Percentiles rank a stretch among this genome's conserved stretches.
Conservation (phyloP, 2,329 filamentous ascomycete genomes). For the Fusarium pininemorale region DNA sequence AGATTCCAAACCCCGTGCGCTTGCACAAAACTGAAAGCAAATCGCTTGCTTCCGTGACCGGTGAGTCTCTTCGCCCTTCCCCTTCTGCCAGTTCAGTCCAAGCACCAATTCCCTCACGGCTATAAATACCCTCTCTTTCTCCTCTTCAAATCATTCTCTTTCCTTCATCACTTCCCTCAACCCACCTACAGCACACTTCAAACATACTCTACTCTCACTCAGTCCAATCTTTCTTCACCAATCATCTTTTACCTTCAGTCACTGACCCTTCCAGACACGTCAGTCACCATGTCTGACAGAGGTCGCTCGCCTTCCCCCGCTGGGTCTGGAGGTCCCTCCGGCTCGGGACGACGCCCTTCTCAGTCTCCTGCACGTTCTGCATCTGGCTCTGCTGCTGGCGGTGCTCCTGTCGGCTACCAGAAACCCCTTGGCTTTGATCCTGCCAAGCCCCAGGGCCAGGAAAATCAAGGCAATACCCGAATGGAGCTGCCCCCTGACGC, state of each 20-base stretch:
- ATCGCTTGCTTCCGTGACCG: not conserved
- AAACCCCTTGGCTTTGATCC: slow-evolving; percentile 56
- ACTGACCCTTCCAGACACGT: slow-evolving; percentile 6
- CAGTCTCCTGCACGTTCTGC: slow-evolving; percentile 34
- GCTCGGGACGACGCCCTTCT: slow-evolving; percentile 24
- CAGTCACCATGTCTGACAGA: slow-evolving; percentile 47
- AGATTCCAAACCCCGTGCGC: slow-evolving; percentile 7
- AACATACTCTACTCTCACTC: not conserved
- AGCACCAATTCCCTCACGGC: not conserved
- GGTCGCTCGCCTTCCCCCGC: slow-evolving; percentile 41
- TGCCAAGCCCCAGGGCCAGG: slow-evolving; percentile 46
- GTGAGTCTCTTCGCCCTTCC: slow-evolving; percentile 13
- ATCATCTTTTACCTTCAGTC: not conserved
- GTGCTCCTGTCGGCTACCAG: slow-evolving; percentile 34
- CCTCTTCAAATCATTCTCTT: not conserved
- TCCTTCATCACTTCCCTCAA: not conserved
- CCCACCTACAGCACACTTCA: not conserved
- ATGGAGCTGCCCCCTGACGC: slow-evolving; percentile 69
- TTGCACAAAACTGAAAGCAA: not conserved
- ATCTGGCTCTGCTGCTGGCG: slow-evolving; percentile 25
- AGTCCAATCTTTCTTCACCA: not conserved
- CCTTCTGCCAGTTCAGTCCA: not conserved
- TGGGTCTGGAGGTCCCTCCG: slow-evolving; percentile 24
- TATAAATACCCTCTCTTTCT: not conserved
- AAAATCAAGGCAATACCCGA: slow-evolving; percentile 54